phyloP scores from a whole-genome alignment of 108 stramenopile species.

The Epipyxis sp. region DNA sequence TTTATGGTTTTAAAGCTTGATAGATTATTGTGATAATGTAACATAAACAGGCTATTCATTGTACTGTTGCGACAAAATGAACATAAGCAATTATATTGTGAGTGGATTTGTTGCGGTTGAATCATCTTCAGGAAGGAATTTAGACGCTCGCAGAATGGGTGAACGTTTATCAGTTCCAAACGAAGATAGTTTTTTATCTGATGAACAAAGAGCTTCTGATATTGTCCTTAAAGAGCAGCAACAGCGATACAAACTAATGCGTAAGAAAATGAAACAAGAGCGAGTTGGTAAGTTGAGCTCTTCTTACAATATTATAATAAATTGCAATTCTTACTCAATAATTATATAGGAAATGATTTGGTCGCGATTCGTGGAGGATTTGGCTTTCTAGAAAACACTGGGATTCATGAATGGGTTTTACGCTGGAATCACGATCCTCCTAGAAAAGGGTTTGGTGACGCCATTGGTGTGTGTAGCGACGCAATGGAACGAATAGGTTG shows the following conservation, averaged over 20 bases:
- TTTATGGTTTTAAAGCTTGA: too few species aligned
- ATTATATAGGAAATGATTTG: slow-evolving; percentile 38
- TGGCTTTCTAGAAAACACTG: slow-evolving; percentile 32
- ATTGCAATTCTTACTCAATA: too few species aligned
- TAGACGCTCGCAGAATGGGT: slow-evolving; percentile 29
- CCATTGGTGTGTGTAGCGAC: slow-evolving; percentile 37
- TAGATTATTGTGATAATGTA: background rate
- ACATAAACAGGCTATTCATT: background rate
- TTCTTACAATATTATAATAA: too few species aligned
- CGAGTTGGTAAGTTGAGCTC: too few species aligned
- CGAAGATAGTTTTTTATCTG: background rate
- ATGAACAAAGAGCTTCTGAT: slow-evolving; percentile 29
- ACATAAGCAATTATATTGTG: slow-evolving; percentile 17
- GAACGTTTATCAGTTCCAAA: slow-evolving; percentile 22
- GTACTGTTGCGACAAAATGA: background rate
- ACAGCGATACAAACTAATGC: background rate
- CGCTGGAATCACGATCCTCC: slow-evolving; percentile 37
- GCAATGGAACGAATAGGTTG: slow-evolving; percentile 31
- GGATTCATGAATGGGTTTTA: slow-evolving; percentile 36
- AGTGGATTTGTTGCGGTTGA: slow-evolving; percentile 22
- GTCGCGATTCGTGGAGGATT: slow-evolving; percentile 34
- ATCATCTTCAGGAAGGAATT: background rate
- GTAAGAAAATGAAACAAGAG: background rate
- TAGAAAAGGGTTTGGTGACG: slow-evolving; percentile 29
- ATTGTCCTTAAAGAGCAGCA: background rate